Evolutionary conservation across 768 basidiomycete genomes (phyloP), one percentile per base, ranked within the genome.

Genomic region (Boletus tylopilopsis): DNA sequence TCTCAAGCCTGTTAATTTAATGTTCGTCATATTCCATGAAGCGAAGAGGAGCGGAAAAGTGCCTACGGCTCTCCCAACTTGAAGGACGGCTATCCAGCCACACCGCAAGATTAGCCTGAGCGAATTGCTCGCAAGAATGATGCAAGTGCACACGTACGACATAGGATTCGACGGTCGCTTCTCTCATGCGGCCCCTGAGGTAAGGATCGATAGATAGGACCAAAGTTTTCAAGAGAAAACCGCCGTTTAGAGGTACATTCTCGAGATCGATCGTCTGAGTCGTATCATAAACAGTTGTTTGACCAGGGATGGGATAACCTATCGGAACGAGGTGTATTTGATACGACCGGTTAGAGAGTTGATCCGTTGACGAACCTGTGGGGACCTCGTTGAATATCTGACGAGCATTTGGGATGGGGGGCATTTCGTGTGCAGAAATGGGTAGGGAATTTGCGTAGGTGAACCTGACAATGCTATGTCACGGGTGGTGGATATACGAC

Each of bases 111-210:
- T 2, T 16, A 1, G 19, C 12, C 19, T 48, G 27, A 49, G 50
- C 22, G 16, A 48, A 18, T 23, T 6, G 12, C 2, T 18, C 21
- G 13, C 12, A 13, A 19, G 6, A 25, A 40, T n/a, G 27, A 37
- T n/a, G n/a, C 22, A 19, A 30, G 15, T n/a, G 32, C 8, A 21
- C 23, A 37, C 50, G 4, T 12, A 42, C 50, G 5, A 29, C 15
- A 22, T 42, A 42, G 18, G 50, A 42, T 10, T 42, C 13, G 6
- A n/a, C 4, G 13, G 21, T 13, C 3, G 32, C 21, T 15, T 15
- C 42, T 32, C 49, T 37, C 49, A 49, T 49, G 29, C 49, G 49
- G n/a, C 41, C 42, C 32, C 49, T 37, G 36, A 50, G 35, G 40
- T 29, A 48, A 12, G 33, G 44, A 29, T 41, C 44, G 5, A 51